A percentile compares a stretch with the other conserved stretches of the same genome.
Conservation (phyloP, 83 land plant species). For the Larix sibirica region DNA sequence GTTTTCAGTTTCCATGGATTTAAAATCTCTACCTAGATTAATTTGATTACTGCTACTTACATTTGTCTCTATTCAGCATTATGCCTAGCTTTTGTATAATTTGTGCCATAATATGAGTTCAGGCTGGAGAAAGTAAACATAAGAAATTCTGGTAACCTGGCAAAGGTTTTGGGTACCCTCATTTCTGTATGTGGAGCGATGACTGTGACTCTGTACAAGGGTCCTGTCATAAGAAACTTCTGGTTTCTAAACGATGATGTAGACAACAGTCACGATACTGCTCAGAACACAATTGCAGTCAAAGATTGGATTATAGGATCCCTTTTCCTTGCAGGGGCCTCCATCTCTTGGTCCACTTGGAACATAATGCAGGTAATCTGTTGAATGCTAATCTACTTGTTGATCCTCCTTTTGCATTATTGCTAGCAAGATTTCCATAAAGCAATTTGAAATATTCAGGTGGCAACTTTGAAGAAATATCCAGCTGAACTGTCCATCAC, state of each 20-base stretch:
- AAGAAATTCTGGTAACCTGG: constrained; percentile 30
- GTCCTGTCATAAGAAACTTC: constrained; percentile 11
- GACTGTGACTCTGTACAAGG: constrained; percentile 30
- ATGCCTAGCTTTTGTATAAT: neutral
- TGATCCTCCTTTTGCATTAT: neutral
- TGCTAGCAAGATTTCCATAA: neutral
- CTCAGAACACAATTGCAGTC: neutral
- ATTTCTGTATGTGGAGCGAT: constrained; percentile 37
- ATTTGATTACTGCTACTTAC: neutral
- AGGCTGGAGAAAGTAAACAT: constrained; percentile 45
- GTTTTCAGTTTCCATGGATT: neutral
- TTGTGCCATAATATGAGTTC: neutral
- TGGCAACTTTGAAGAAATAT: constrained; percentile 30
- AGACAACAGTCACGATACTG: neutral
- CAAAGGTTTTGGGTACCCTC: constrained; percentile 36
- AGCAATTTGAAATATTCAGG: constrained; percentile 16
- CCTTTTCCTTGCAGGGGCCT: constrained; percentile 32
- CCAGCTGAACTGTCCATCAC: constrained; percentile 37
- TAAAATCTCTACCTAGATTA: neutral
- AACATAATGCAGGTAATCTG: constrained; percentile 31
- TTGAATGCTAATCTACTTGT: neutral
- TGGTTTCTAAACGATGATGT: neutral
- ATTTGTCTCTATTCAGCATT: neutral
- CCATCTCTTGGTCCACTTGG: constrained; percentile 33
- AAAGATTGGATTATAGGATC: constrained; percentile 37